Percentiles rank a stretch among this genome's conserved stretches.
These are phyloP conservation scores for Thelonectria olida DNA, from an alignment of 2,329 filamentous ascomycete genomes.

Conservation along the genomic window DNA sequence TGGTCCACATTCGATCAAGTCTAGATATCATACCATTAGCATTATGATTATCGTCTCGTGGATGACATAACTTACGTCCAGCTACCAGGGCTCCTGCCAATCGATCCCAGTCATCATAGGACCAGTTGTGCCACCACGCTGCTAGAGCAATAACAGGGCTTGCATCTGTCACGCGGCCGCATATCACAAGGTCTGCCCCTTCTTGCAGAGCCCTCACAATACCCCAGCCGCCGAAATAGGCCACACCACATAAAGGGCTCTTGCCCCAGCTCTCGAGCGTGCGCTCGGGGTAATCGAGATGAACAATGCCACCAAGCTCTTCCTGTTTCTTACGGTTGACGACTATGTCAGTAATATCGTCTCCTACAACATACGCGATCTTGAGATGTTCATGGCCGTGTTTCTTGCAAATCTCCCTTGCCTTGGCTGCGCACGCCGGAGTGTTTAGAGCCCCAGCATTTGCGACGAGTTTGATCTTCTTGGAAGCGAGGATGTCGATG, in stretches of 20 bases:
- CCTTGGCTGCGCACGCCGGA: slow-evolving; percentile 42
- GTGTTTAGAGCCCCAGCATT: slow-evolving; percentile 68
- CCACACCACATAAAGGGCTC: slow-evolving; percentile 47
- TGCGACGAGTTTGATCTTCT: slow-evolving; percentile 62
- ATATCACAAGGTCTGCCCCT: slow-evolving; percentile 54
- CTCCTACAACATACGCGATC: slow-evolving; percentile 51
- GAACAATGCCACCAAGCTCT: slow-evolving; percentile 22
- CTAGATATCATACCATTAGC: too few relatives aligned
- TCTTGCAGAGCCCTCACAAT: slow-evolving; percentile 49
- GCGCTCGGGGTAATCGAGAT: slow-evolving; percentile 23
- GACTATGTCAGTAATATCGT: slow-evolving; percentile 47
- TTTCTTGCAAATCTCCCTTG: slow-evolving; percentile 41
- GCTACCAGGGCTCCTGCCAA: slow-evolving; percentile 58
- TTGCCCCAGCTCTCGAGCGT: slow-evolving; percentile 6
- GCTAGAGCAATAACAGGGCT: slow-evolving; percentile 61
- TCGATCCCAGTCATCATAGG: slow-evolving; percentile 52
- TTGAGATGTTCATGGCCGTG: too few relatives aligned
- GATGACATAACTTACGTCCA: too few relatives aligned
- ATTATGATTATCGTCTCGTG: too few relatives aligned
- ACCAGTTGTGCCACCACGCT: slow-evolving; percentile 62
- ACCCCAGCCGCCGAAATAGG: slow-evolving; percentile 60
- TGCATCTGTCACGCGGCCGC: slow-evolving; percentile 54
- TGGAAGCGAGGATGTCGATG: slow-evolving; percentile 47
- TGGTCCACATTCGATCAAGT: slow-evolving; percentile 60
- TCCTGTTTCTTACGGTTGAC: slow-evolving; percentile 22